phyloP scores from a whole-genome alignment of 345 rosid species.

The Aquilaria sinensis region DNA sequence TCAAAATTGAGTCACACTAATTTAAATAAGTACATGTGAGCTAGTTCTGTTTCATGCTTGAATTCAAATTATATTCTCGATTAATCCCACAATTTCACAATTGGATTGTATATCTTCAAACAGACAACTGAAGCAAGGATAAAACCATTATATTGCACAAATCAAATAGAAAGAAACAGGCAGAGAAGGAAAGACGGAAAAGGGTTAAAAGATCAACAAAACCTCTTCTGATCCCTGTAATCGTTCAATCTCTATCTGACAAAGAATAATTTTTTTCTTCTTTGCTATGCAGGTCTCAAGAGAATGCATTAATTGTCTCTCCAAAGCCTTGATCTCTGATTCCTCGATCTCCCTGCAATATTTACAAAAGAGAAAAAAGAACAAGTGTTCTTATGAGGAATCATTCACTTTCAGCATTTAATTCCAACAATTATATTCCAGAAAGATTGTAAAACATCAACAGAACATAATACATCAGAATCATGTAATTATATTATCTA shows the following conservation, averaged over 20 bases:
- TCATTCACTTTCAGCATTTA: too few relatives aligned
- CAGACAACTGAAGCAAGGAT: too few relatives aligned
- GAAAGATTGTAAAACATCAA: too few relatives aligned
- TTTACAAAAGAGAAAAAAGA: slow-evolving; percentile 1
- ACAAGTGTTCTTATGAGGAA: neutral
- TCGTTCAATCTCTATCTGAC: slow-evolving; percentile 88
- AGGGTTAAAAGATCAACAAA: slow-evolving; percentile 15
- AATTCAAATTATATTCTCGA: too few relatives aligned
- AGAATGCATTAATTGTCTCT: slow-evolving; percentile 94
- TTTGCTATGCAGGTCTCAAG: slow-evolving; percentile 81
- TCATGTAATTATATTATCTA: too few relatives aligned
- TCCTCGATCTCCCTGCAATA: slow-evolving; percentile 81
- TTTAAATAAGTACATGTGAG: too few relatives aligned
- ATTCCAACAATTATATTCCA: too few relatives aligned
- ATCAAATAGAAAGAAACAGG: neutral
- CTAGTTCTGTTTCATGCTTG: too few relatives aligned
- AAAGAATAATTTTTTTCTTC: slow-evolving; percentile 87
- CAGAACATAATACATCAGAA: too few relatives aligned
- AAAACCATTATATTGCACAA: slow-evolving; percentile 6
- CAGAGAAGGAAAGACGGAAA: neutral
- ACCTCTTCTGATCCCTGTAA: slow-evolving; percentile 90
- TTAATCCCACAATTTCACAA: neutral
- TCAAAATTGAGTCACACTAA: too few relatives aligned
- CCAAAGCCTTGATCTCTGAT: slow-evolving; percentile 80
- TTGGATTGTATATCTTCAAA: too few relatives aligned